Conservation (phyloP, 768 basidiomycete genomes). For the Podaxis carcinomalis region DNA sequence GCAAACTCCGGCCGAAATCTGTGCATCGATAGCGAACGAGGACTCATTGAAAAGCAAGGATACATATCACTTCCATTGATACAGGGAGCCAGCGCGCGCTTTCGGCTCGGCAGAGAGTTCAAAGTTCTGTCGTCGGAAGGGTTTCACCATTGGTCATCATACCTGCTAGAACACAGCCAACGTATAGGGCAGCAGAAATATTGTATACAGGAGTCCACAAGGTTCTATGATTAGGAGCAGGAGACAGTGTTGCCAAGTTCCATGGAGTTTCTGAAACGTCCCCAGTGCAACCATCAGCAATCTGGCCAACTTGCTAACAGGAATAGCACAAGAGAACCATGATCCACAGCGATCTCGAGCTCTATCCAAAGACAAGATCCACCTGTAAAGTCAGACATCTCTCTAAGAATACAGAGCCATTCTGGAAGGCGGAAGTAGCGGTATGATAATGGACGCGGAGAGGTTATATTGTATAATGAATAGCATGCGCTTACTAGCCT, state of each 20-base stretch:
- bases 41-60: not conserved
- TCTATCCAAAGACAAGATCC: not conserved
- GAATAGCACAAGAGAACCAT: not conserved
- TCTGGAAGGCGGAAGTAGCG: not conserved
- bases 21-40: not conserved
- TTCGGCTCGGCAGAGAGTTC: not conserved
- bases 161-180: not conserved
- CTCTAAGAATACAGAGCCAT: not conserved
- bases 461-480: not conserved
- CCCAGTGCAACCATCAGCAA: not conserved
- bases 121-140: not conserved
- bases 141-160: not conserved
- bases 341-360: not conserved
- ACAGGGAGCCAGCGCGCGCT: not conserved
- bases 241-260: not conserved
- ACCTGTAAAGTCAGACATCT: not conserved
- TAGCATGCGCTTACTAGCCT: not conserved
- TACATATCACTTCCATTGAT: not conserved
- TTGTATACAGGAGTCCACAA: not conserved
- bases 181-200: not conserved
- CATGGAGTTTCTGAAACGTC: conserved; percentile 5
- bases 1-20: not conserved
- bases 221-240: conserved; percentile 3
- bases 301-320: not conserved
- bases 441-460: not conserved